Evolutionary conservation across 73 alveolate genomes (phyloP), one percentile per base, ranked within the genome.

Genomic region (Paramecium caudatum): DNA sequence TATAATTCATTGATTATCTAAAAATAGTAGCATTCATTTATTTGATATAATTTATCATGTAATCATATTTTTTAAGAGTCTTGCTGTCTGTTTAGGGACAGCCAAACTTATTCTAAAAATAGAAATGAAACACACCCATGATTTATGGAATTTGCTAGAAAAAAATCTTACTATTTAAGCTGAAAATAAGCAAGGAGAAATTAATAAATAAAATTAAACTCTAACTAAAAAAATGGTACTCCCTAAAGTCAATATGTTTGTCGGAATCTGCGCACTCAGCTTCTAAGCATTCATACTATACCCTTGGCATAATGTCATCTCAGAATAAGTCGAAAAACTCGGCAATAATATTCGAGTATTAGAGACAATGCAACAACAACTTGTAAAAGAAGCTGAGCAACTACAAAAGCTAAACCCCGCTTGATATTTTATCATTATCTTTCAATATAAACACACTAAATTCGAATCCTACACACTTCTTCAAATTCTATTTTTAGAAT

Each of bases 241-340:
- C 43, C 88, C 88, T 27, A 41, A 41, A 41, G 62, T 74, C 37
- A 74, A 45, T 74, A 74, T 74, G 88, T 17, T 74, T 45, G 88
- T 74, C 7, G 88, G 88, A 16, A 12, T 74, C 21, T 12, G 69
- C 10, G 88, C 88, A 19, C 32, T 74, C 15, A 74, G 88, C 45
- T 74, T 74, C 43, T 37, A 74, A 41, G 88, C 70, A 7, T 74
- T 74, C 43, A 43, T 74, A 13, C 65, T 74, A 34, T 74, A 74
- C 21, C 88, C 88, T 5, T 74, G 88, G 88, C 88, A 74, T 17
- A 12, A 74, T 74, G 88, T 74, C 68, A 74, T 74, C 1, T 41
- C 47, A 1, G 47, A 74, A 21, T 45, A 74, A 74, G 47, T 74
- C 25, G 69, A 25, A 39, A 45, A 74, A 74, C 43, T 74, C 33